These are phyloP conservation scores for Boletus subcaerulescens DNA, from an alignment of 768 basidiomycete species.

Conservation along the genomic window DNA sequence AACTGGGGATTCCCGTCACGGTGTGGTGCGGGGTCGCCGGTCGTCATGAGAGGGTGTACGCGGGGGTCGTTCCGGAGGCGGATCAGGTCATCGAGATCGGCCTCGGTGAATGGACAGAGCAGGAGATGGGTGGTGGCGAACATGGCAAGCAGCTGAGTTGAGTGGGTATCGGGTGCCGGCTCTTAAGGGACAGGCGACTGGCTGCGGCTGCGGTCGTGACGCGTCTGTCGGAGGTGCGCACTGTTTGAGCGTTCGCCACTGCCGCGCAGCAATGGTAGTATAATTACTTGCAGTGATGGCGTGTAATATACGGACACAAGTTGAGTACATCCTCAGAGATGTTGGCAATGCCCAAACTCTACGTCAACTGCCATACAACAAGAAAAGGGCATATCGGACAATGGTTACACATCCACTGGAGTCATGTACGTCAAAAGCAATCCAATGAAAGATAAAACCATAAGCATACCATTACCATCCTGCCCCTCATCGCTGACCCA, in stretches of 20 bases:
- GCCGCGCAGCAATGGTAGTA: slow-evolving; percentile 5
- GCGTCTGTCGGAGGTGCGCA: not conserved
- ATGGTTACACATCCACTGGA: no score
- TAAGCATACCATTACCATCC: no score
- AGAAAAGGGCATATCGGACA: no score
- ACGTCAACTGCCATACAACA: no score
- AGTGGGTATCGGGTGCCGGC: no score
- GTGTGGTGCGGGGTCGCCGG: slow-evolving; percentile 10
- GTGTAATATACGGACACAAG: no score
- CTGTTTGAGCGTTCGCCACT: not conserved
- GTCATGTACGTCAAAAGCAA: no score
- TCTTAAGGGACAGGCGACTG: not conserved
- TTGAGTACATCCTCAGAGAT: no score
- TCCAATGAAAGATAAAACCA: no score
- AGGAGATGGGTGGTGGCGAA: slow-evolving; percentile 33
- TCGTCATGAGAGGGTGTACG: slow-evolving; percentile 22
- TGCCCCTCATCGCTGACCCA: no score
- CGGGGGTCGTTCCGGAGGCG: slow-evolving; percentile 30
- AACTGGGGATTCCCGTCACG: slow-evolving; percentile 10
- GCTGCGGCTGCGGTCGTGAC: slow-evolving; percentile 23
- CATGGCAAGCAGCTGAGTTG: slow-evolving; percentile 10
- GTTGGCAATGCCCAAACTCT: no score
- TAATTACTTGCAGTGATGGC: not conserved
- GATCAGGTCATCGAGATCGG: slow-evolving; percentile 31
- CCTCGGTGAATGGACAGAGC: slow-evolving; percentile 32